phyloP scores from a whole-genome alignment of 352 stramenopile genomes.

The Pythium guiyangense region DNA sequence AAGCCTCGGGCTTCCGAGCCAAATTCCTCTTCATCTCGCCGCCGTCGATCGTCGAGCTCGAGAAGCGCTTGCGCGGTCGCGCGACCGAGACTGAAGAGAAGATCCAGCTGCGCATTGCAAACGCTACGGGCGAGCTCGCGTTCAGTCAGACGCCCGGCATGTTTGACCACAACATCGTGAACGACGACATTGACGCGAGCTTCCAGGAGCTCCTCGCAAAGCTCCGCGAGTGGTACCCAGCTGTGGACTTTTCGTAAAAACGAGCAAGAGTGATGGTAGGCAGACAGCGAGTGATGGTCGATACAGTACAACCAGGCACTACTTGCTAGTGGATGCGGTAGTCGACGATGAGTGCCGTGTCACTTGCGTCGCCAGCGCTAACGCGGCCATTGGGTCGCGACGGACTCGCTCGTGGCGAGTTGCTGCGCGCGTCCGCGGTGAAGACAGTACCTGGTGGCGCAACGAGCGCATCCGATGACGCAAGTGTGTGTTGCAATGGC shows the following conservation, averaged over 20 bases:
- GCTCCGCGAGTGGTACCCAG: conserved; percentile 77
- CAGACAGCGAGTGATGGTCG: not conserved
- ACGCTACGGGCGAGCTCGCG: conserved; percentile 91
- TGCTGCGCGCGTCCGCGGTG: not conserved
- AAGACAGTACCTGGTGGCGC: not conserved
- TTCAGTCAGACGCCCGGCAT: conserved; percentile 80
- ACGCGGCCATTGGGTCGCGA: not conserved
- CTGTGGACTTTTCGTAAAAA: conserved; percentile 46
- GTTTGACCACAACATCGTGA: conserved; percentile 90
- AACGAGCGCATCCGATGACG: not conserved
- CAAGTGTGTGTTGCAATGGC: not conserved
- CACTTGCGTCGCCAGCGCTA: conserved; percentile 7
- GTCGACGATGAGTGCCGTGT: conserved; percentile 36
- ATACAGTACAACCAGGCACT: no score
- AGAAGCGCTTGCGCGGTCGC: conserved; percentile 92
- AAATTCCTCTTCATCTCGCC: conserved; percentile 97
- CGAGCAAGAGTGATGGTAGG: no score
- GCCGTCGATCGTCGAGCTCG: conserved; percentile 93
- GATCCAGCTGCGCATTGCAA: conserved; percentile 91
- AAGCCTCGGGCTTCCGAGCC: conserved; percentile 75
- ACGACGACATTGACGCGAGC: conserved; percentile 82
- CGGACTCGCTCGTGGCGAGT: not conserved
- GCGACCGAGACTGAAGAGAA: conserved; percentile 96
- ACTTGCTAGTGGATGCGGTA: no score
- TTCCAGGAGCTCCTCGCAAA: conserved; percentile 65